Base-by-base conservation (phyloP, 306 rosid species). In the Lagenaria siceraria region DNA sequence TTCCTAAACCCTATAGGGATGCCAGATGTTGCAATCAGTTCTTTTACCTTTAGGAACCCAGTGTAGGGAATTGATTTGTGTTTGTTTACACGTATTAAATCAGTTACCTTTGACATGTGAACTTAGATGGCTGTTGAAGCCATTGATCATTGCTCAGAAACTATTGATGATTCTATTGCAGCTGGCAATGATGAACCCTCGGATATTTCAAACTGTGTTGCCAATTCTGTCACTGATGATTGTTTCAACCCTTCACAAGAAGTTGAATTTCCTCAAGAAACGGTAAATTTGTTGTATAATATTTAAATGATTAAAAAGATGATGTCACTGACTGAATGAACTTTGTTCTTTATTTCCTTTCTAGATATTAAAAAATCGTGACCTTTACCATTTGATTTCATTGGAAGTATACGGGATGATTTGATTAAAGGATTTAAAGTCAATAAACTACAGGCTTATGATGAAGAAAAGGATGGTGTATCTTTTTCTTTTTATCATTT, bases 261-360 rank as follows among this genome's bases (percentile, higher is more conserved):
- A 75, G 75, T 48, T 63, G 82, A 79, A 63, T 72, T 84, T 63
- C 61, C 81, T 78, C 60, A 33, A 54, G 85, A 82, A 79, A 80
- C 42, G 88, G 97, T 89, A 82, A 72, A 43, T 80, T 49, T 72
- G 24, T 52, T 25, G 53, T 77, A 54, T 84, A 60, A 10, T 76
- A 52, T 38, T 60, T 70, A 25, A 49, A 33, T 33, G 43, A 60
- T 60, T 21, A 27, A 49, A 46, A 46, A 77, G 22, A 22, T 63
- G 12, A 77, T 19, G 56, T 11, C 24, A 29, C 21, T 48, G 17
- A 8, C 42, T 25, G 21, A 48, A 48, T 49, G 60, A 49, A 25
- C 38, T 71, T 71, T 14, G 40, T 40, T 48, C 56, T 43, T 46
- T 25, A 24, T 24, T 42, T 17, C 58, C 56, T 42, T 17, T 40